Conservation (phyloP, 345 rosid genomes). For the Salix brachista region DNA sequence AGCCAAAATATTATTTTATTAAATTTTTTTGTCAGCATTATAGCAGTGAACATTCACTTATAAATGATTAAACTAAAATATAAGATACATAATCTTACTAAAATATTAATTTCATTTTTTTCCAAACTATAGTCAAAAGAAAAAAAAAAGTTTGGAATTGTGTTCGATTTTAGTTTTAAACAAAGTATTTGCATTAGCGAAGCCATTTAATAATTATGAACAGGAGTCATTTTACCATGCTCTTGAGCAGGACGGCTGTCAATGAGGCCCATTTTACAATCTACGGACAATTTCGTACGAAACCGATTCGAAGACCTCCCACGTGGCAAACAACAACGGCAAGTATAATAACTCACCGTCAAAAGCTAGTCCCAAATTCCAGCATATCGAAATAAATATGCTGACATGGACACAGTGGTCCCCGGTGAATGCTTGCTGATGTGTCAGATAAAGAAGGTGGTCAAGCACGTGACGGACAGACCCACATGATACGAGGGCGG, state of each 20-base stretch:
- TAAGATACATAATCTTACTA: too few relatives aligned
- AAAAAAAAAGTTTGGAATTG: too few relatives aligned
- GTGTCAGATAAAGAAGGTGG: slow-evolving; percentile 9
- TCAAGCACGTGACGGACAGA: slow-evolving; percentile 32
- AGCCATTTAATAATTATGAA: too few relatives aligned
- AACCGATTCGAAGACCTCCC: background rate
- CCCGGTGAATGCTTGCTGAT: background rate
- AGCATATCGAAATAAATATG: background rate
- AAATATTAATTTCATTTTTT: too few relatives aligned
- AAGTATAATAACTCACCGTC: background rate
- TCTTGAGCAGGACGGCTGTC: slow-evolving; percentile 11
- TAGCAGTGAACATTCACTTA: too few relatives aligned
- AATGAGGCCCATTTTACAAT: background rate
- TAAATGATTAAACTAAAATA: too few relatives aligned
- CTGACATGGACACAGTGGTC: slow-evolving; percentile 7
- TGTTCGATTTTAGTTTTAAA: too few relatives aligned
- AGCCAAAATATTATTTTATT: too few relatives aligned
- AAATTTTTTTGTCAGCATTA: too few relatives aligned
- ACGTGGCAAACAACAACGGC: slow-evolving; percentile 6
- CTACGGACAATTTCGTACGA: background rate
- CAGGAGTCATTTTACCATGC: slow-evolving; percentile 7
- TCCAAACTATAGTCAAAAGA: too few relatives aligned
- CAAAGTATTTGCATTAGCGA: too few relatives aligned
- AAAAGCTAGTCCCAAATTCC: background rate
- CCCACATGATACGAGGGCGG: slow-evolving; percentile 24